Percentiles rank a stretch among this genome's conserved stretches.
These are phyloP conservation scores for Talaromyces sp. DNA, from an alignment of 2,329 filamentous ascomycete genomes.

Conservation along the genomic window DNA sequence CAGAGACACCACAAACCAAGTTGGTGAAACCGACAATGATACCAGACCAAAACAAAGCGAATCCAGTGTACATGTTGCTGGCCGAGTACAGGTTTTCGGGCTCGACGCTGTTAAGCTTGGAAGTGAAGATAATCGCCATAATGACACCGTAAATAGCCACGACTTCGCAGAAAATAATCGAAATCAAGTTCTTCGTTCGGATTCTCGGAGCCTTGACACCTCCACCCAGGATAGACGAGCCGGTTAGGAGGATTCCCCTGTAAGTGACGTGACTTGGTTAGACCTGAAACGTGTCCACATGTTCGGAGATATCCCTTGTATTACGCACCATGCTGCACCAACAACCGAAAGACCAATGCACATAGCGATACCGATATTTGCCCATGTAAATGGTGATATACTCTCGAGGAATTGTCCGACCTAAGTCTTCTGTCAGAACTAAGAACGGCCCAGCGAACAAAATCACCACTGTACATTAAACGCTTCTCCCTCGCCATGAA, in stretches of 20 bases:
- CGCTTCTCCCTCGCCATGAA: slow-evolving; percentile 88
- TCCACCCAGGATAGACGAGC: slow-evolving; percentile 92
- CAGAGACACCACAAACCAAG: slow-evolving; percentile 88
- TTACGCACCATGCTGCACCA: slow-evolving; percentile 82
- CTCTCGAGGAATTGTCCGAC: slow-evolving; percentile 91
- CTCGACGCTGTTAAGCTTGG: slow-evolving; percentile 67
- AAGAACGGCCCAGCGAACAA: slow-evolving; percentile 7
- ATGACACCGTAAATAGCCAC: slow-evolving; percentile 99
- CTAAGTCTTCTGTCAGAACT: slow-evolving; percentile 39
- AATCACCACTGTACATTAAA: slow-evolving; percentile 67
- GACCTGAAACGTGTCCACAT: neutral
- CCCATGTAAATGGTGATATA: slow-evolving; percentile 92
- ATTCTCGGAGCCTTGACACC: slow-evolving; percentile 96
- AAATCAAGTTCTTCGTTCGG: slow-evolving; percentile 98
- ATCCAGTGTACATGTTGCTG: slow-evolving; percentile 88
- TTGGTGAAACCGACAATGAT: slow-evolving; percentile 95
- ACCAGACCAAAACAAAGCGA: slow-evolving; percentile 91
- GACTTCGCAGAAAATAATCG: slow-evolving; percentile 99
- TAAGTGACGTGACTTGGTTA: slow-evolving; percentile 12
- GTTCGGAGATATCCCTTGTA: slow-evolving; percentile 1
- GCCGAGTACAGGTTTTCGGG: slow-evolving; percentile 63
- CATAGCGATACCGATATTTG: slow-evolving; percentile 78
- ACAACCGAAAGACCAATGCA: slow-evolving; percentile 96
- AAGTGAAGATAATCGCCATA: slow-evolving; percentile 97
- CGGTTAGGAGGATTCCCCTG: slow-evolving; percentile 99